phyloP scores from a whole-genome alignment of 2,329 filamentous ascomycete genomes.

The Exophiala phaeomuriformis region DNA sequence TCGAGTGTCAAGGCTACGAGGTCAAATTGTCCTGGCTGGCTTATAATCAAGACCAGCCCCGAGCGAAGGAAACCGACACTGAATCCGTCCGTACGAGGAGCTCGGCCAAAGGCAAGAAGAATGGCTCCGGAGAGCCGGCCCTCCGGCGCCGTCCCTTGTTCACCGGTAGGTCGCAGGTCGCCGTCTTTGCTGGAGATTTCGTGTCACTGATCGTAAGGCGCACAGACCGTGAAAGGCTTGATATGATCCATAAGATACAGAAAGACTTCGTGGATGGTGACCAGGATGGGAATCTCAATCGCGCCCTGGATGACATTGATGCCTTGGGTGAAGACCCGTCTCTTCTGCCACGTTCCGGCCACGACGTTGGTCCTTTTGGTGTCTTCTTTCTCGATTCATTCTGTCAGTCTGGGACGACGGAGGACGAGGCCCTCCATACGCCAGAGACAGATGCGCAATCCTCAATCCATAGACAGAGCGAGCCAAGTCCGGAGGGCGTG shows the following conservation, averaged over 20 bases:
- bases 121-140: not conserved
- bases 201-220: not conserved
- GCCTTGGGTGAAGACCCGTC: not conserved
- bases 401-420: not conserved
- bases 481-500: not conserved
- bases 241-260: constrained; percentile 2
- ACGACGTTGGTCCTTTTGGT: constrained; percentile 2
- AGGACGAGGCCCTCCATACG: not conserved
- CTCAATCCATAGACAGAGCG: not conserved
- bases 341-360: not conserved
- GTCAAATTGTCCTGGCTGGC: constrained; percentile 7
- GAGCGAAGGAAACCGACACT: not conserved
- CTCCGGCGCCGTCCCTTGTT: constrained; percentile 2
- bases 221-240: constrained; percentile 1
- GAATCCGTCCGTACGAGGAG: not conserved
- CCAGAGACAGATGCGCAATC: not conserved
- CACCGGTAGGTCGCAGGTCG: not conserved
- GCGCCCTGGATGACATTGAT: constrained; percentile 1
- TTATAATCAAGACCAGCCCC: not conserved
- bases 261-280: constrained; percentile 2
- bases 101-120: not conserved
- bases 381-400: constrained; percentile 1
- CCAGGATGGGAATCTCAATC: constrained; percentile 4
- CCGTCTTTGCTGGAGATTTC: not conserved
- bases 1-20: constrained; percentile 18